Evolutionary conservation across 495 filamentous ascomycete species (phyloP).

Genomic region (Aspergillus indologenus): DNA sequence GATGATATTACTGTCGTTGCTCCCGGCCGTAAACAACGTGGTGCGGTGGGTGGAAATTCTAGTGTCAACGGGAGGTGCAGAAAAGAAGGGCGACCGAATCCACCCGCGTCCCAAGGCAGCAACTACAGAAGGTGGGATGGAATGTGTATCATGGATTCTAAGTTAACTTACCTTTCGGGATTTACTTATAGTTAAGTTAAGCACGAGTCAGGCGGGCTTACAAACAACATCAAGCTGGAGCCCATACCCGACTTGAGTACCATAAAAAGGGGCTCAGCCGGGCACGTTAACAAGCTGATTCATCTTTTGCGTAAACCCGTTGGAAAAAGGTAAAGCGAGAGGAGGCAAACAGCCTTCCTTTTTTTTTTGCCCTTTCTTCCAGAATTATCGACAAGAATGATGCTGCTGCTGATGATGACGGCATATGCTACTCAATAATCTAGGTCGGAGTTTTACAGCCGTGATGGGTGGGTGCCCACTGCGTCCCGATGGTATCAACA

Average conservation of each 20-base stretch:
- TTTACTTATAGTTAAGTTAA: too few species aligned
- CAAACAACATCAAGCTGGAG: neutral
- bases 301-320: neutral
- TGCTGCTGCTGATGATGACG: neutral
- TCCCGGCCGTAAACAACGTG: conserved; percentile 1
- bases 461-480: neutral
- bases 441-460: neutral
- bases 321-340: too few species aligned
- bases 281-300: neutral
- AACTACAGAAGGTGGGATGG: too few species aligned
- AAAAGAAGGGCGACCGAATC: neutral
- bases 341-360: neutral
- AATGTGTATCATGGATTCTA: too few species aligned
- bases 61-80: neutral
- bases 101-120: neutral
- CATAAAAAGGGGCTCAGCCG: neutral
- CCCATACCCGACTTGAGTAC: neutral
- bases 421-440: neutral
- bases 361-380: neutral
- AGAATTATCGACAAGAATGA: neutral
- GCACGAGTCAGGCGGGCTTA: neutral
- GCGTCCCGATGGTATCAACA: neutral
- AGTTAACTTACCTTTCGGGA: neutral
- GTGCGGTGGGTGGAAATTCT: neutral
- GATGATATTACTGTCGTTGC: neutral